Percentiles rank a stretch among this genome's conserved stretches.
Evolutionary conservation across 306 rosid genomes (phyloP).

Genomic region (Vigna nakashimae): DNA sequence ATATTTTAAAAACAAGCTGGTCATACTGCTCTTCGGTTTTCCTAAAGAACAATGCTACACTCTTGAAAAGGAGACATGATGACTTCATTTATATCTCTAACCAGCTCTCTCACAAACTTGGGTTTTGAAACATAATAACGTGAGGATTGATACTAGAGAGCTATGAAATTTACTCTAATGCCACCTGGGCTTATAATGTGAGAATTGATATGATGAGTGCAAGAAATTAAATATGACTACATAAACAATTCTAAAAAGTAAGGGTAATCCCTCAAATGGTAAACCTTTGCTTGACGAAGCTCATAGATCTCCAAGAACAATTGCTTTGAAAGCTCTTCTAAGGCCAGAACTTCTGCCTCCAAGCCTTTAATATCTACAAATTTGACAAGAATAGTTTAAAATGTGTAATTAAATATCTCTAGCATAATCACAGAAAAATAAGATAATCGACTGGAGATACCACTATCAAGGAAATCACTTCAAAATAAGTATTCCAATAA

Average conservation of each 20-base stretch:
- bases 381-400: slow-evolving; percentile 29
- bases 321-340: slow-evolving; percentile 97
- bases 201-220: neutral
- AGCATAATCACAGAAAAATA: slow-evolving; percentile 24
- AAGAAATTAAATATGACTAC: slow-evolving; percentile 4
- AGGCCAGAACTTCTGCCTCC: slow-evolving; percentile 94
- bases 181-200: neutral
- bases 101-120: neutral
- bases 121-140: slow-evolving; percentile 6
- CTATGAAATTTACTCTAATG: neutral
- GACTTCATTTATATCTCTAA: neutral
- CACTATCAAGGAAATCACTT: slow-evolving; percentile 9
- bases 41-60: slow-evolving; percentile 29
- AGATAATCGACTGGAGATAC: slow-evolving; percentile 18
- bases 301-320: slow-evolving; percentile 95
- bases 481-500: slow-evolving; percentile 21
- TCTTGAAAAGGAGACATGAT: slow-evolving; percentile 12
- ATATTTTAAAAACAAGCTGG: slow-evolving; percentile 9
- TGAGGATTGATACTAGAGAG: too few species aligned
- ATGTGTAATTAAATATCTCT: slow-evolving; percentile 36
- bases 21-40: slow-evolving; percentile 23
- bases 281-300: slow-evolving; percentile 96
- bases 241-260: slow-evolving; percentile 7
- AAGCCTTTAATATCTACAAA: slow-evolving; percentile 79
- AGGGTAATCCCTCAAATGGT: slow-evolving; percentile 37